phyloP scores from a whole-genome alignment of 1,284 basidiomycete species.

The Hemileia vastatrix region DNA sequence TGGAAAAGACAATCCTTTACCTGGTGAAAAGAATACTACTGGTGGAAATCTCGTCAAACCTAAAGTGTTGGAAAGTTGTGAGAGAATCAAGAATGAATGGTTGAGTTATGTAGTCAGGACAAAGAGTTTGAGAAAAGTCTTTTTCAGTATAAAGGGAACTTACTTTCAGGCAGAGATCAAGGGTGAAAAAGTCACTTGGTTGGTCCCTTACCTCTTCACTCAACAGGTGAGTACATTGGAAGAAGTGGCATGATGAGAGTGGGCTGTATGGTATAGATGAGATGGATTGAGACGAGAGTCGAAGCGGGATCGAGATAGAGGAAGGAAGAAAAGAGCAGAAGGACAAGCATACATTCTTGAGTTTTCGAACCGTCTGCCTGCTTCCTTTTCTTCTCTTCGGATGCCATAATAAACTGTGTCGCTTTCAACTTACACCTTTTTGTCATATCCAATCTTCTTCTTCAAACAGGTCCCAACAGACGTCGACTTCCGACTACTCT shows the following conservation, averaged over 20 bases:
- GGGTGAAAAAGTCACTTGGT: constrained; percentile 43
- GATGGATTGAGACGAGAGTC: no score
- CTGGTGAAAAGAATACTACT: constrained; percentile 27
- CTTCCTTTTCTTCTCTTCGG: no score
- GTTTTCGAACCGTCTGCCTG: no score
- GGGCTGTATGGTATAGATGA: no score
- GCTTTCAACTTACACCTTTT: neutral
- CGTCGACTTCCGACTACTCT: constrained; percentile 45
- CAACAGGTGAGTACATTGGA: constrained; percentile 29
- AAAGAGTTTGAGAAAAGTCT: constrained; percentile 39
- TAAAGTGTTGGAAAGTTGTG: constrained; percentile 37
- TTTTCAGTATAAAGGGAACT: constrained; percentile 44
- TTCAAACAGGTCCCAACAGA: constrained; percentile 34
- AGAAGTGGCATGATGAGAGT: neutral
- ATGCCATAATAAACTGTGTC: no score
- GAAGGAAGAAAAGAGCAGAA: no score
- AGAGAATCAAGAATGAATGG: constrained; percentile 40
- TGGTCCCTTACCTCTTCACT: constrained; percentile 44
- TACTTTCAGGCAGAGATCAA: constrained; percentile 43
- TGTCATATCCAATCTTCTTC: neutral
- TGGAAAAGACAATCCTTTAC: neutral
- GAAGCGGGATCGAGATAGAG: no score
- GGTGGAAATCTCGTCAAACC: constrained; percentile 34
- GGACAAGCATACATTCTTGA: no score
- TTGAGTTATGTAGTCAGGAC: constrained; percentile 43